Percentiles rank a stretch among this genome's conserved stretches.
phyloP scores from a whole-genome alignment of 495 filamentous ascomycete genomes.

The Glarea lozoyensis region DNA sequence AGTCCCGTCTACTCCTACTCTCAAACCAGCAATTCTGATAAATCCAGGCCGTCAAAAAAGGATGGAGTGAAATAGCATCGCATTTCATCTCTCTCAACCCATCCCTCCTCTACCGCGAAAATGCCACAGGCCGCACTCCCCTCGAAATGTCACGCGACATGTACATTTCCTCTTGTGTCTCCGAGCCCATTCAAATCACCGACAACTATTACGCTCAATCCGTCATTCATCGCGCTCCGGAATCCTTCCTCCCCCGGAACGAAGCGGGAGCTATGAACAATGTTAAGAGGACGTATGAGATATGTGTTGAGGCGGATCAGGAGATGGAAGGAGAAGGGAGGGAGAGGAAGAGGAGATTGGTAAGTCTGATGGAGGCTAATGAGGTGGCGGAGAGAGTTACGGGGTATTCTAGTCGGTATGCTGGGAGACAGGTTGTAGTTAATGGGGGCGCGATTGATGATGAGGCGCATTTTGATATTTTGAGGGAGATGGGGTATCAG shows the following conservation, averaged over 20 bases:
- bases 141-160: slow-evolving; percentile 39
- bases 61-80: slow-evolving; percentile 28
- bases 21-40: not conserved
- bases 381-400: slow-evolving; percentile 57
- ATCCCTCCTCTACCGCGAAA: slow-evolving; percentile 54
- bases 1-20: not conserved
- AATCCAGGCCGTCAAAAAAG: slow-evolving; percentile 31
- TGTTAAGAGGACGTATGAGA: slow-evolving; percentile 18
- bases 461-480: slow-evolving; percentile 4
- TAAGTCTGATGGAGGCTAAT: slow-evolving; percentile 62
- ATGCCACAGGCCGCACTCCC: slow-evolving; percentile 60
- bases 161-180: slow-evolving; percentile 6
- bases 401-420: not conserved
- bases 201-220: not conserved
- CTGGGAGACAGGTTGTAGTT: slow-evolving; percentile 7
- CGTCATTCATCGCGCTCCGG: not conserved
- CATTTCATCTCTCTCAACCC: slow-evolving; percentile 46
- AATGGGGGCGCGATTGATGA: slow-evolving; percentile 14
- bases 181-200: not conserved
- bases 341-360: slow-evolving; percentile 47
- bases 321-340: slow-evolving; percentile 19
- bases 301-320: slow-evolving; percentile 17
- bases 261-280: slow-evolving; percentile 9
- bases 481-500: not conserved
- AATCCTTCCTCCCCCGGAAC: not conserved